Conservation (phyloP, 176 grass and related monocot species). For the Avena sativa region DNA sequence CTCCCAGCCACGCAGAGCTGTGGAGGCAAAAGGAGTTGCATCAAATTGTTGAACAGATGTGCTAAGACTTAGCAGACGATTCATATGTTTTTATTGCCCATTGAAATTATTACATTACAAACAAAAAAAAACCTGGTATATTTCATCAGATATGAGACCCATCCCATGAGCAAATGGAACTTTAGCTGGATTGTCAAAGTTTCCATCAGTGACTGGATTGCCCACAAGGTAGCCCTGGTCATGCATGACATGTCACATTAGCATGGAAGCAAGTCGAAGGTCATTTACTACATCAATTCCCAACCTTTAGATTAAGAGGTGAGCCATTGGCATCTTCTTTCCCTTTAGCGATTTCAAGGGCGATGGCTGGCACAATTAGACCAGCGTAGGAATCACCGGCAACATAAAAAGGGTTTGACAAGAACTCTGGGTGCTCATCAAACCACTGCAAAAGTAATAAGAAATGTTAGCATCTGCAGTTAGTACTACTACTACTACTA, state of each 20-base stretch:
- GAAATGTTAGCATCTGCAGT: background rate
- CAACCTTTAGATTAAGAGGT: slow-evolving; percentile 63
- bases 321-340: slow-evolving; percentile 32
- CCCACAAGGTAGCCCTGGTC: slow-evolving; percentile 69
- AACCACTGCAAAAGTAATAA: slow-evolving; percentile 59
- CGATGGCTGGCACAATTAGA: slow-evolving; percentile 53
- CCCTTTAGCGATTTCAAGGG: slow-evolving; percentile 45
- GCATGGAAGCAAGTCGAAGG: too few species aligned
- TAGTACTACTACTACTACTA: background rate
- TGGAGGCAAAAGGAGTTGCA: background rate
- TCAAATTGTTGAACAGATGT: background rate
- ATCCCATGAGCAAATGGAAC: slow-evolving; percentile 17
- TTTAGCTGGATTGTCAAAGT: slow-evolving; percentile 44
- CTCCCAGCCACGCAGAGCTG: background rate
- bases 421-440: slow-evolving; percentile 53
- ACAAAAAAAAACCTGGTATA: slow-evolving; percentile 56
- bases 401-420: slow-evolving; percentile 71
- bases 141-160: slow-evolving; percentile 22
- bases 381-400: slow-evolving; percentile 73
- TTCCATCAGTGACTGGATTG: slow-evolving; percentile 59
- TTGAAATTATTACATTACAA: background rate
- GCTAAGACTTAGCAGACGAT: background rate
- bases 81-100: background rate
- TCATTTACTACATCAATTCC: background rate
- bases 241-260: slow-evolving; percentile 7